Conservation (phyloP, 768 basidiomycete genomes). For the Russula earlei region DNA sequence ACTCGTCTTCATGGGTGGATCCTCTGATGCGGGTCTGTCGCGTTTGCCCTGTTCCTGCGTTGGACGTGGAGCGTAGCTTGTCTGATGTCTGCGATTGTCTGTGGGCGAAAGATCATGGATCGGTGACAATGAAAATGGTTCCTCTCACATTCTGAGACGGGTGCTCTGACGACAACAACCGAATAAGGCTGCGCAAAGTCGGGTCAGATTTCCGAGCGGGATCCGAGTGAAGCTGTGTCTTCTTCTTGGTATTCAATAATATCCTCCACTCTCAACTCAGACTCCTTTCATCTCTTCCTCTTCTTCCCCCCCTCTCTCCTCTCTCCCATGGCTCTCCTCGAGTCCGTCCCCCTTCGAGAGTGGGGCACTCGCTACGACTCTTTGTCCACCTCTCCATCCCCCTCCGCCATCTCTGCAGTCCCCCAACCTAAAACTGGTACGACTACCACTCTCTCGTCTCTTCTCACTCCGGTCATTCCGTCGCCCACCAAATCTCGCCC, state of each 20-base stretch:
- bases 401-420: conserved; percentile 25
- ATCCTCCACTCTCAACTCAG: conserved; percentile 14
- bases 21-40: background rate
- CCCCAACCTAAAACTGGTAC: background rate
- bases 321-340: conserved; percentile 36
- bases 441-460: conserved; percentile 16
- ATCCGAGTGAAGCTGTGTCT: conserved; percentile 11
- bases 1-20: no score
- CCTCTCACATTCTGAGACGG: no score
- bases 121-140: background rate
- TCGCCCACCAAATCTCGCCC: conserved; percentile 14
- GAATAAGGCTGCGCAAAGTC: conserved; percentile 4
- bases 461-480: conserved; percentile 21
- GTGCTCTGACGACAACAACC: conserved; percentile 1
- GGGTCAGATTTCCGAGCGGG: background rate
- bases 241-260: conserved; percentile 15
- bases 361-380: conserved; percentile 73
- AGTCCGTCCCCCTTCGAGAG: conserved; percentile 33
- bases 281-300: background rate
- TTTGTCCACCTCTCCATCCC: conserved; percentile 42
- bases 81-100: background rate
- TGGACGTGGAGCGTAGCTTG: conserved; percentile 2
- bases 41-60: no score
- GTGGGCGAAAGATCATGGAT: conserved; percentile 2
- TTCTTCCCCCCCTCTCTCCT: background rate